These are phyloP conservation scores for Backusella sp. DNA, from an alignment of 192 early-diverging fungal genomes.

Conservation along the genomic window DNA sequence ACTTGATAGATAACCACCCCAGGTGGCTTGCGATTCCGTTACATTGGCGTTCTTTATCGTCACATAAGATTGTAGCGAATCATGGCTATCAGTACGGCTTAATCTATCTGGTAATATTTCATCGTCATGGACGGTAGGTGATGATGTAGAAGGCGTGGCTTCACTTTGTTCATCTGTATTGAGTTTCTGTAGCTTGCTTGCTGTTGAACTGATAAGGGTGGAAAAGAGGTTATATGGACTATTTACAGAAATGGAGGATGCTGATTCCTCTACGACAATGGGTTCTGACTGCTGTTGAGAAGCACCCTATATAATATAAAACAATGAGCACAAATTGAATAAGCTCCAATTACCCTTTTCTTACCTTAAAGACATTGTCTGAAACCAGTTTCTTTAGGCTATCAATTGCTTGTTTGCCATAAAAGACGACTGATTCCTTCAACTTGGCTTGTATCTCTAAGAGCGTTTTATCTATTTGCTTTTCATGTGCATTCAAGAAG, in stretches of 20 bases:
- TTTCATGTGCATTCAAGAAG: constrained; percentile 26
- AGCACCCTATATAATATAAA: not conserved
- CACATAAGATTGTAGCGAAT: constrained; percentile 28
- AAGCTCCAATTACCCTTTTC: not conserved
- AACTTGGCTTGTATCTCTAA: constrained; percentile 24
- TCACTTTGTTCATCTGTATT: not conserved
- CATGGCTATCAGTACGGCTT: constrained; percentile 22
- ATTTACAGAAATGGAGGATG: constrained; percentile 5
- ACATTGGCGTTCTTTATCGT: not conserved
- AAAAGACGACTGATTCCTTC: constrained; percentile 7
- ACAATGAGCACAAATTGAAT: not conserved
- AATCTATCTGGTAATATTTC: not conserved
- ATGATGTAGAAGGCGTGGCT: not conserved
- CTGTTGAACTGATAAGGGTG: constrained; percentile 10
- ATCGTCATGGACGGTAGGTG: not conserved
- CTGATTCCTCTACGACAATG: not conserved
- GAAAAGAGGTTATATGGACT: constrained; percentile 22
- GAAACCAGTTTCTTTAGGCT: constrained; percentile 13
- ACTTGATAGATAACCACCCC: constrained; percentile 15
- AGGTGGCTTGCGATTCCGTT: not conserved
- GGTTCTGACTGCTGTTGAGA: constrained; percentile 3
- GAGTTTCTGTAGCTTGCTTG: not conserved
- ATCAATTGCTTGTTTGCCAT: constrained; percentile 26
- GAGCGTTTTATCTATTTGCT: constrained; percentile 22
- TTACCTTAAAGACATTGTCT: constrained; percentile 25